Conservation (phyloP, 2,329 filamentous ascomycete species). For the Zelopaecilomyces penicillatus region DNA sequence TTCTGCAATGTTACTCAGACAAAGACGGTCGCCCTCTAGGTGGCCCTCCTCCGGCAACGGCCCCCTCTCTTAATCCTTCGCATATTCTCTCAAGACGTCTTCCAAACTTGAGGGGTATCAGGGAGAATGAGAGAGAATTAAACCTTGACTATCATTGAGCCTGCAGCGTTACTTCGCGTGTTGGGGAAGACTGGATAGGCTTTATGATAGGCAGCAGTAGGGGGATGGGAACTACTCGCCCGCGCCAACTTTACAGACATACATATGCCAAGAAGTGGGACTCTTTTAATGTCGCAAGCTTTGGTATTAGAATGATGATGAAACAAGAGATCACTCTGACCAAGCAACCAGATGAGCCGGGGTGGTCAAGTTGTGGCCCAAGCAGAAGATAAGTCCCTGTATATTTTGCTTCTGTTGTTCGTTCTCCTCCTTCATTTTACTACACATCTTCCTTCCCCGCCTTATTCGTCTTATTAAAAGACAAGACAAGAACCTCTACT, state of each 20-base stretch:
- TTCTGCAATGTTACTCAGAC: neutral
- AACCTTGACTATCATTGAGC: neutral
- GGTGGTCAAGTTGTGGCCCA: neutral
- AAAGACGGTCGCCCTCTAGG: neutral
- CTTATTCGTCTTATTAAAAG: too few species aligned
- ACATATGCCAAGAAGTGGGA: neutral
- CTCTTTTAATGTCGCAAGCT: neutral
- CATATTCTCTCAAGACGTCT: neutral
- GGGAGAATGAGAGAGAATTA: neutral
- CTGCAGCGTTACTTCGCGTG: neutral
- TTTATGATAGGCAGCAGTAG: neutral
- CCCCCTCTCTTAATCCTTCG: neutral
- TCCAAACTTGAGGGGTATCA: neutral
- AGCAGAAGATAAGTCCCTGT: too few species aligned
- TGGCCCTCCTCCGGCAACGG: neutral
- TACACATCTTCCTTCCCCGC: too few species aligned
- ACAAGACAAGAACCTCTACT: too few species aligned
- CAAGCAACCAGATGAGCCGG: neutral
- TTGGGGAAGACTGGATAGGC: neutral
- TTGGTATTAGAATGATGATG: neutral
- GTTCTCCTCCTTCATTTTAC: too few species aligned
- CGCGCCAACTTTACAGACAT: neutral
- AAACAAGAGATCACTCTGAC: neutral
- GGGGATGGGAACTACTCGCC: neutral
- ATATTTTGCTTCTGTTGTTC: too few species aligned